Conservation (phyloP, 495 filamentous ascomycete genomes). For the Aspergillus avenaceus region DNA sequence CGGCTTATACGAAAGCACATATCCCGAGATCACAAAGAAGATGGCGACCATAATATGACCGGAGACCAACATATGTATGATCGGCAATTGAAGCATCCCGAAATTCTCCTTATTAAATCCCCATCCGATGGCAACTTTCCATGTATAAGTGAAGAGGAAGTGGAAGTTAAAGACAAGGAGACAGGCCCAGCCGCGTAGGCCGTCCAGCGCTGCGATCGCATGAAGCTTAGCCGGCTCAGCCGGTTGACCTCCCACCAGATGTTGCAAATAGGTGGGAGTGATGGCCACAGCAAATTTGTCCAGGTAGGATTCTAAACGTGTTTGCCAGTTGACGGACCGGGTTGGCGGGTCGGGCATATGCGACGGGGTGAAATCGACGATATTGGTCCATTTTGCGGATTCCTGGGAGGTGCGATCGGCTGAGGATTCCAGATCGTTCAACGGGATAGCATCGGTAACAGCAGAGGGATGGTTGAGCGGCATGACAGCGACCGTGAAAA, state of each 20-base stretch:
- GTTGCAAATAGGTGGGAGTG: conserved; percentile 40
- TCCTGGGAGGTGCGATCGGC: conserved; percentile 3
- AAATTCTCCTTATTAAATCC: conserved; percentile 48
- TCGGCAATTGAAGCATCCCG: conserved; percentile 58
- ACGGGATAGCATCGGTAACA: conserved; percentile 25
- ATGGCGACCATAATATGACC: conserved; percentile 69
- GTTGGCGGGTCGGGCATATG: conserved; percentile 26
- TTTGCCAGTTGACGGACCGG: conserved; percentile 25
- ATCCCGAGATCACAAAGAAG: conserved; percentile 72
- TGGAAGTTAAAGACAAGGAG: conserved; percentile 53
- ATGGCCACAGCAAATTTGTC: conserved; percentile 31
- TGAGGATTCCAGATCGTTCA: conserved; percentile 30
- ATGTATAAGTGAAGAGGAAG: conserved; percentile 48
- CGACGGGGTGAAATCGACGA: conserved; percentile 19
- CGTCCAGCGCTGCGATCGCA: conserved; percentile 46
- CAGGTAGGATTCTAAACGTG: conserved; percentile 20
- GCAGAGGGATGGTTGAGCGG: conserved; percentile 15
- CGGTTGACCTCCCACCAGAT: conserved; percentile 32
- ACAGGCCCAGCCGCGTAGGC: conserved; percentile 48
- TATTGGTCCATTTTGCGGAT: conserved; percentile 7
- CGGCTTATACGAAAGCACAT: conserved; percentile 62
- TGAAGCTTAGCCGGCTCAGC: conserved; percentile 30
- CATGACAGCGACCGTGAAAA: conserved; percentile 7
- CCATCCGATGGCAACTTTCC: conserved; percentile 44
- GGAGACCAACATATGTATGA: conserved; percentile 58